Conservation (phyloP, 495 filamentous ascomycete genomes). For the Saxophila tyrrhenica region DNA sequence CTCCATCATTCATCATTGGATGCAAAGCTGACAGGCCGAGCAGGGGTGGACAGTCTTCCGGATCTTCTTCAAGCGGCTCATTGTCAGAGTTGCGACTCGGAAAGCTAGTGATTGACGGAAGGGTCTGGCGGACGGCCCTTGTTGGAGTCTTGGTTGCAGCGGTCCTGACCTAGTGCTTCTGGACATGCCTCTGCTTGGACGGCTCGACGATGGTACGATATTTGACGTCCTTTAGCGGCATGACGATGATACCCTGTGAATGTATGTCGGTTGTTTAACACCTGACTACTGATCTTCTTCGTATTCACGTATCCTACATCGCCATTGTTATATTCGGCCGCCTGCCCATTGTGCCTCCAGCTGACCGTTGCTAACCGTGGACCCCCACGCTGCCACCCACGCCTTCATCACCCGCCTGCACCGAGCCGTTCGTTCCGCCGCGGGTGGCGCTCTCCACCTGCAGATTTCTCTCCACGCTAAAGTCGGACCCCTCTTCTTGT, state of each 20-base stretch:
- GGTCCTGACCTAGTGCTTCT: background rate
- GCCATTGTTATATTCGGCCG: no score
- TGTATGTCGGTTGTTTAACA: background rate
- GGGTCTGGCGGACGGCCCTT: background rate
- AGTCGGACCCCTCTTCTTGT: no score
- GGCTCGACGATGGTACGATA: background rate
- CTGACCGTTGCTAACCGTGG: no score
- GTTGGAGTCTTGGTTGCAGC: background rate
- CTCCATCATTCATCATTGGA: background rate
- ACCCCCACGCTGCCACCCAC: no score
- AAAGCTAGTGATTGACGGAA: slow-evolving; percentile 5
- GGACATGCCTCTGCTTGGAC: no score
- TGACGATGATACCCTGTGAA: background rate
- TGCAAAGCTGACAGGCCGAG: background rate
- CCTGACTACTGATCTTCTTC: background rate
- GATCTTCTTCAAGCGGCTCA: slow-evolving; percentile 2
- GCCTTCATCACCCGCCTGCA: no score
- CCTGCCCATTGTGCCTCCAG: no score
- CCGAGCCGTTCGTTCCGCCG: no score
- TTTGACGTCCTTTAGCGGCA: no score
- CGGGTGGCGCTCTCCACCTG: no score
- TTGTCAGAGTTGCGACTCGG: background rate
- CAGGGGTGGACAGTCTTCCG: slow-evolving; percentile 1
- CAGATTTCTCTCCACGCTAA: no score
- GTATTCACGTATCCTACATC: no score